Evolutionary conservation across 768 basidiomycete species (phyloP).

Genomic region (Termitomyces sp.): DNA sequence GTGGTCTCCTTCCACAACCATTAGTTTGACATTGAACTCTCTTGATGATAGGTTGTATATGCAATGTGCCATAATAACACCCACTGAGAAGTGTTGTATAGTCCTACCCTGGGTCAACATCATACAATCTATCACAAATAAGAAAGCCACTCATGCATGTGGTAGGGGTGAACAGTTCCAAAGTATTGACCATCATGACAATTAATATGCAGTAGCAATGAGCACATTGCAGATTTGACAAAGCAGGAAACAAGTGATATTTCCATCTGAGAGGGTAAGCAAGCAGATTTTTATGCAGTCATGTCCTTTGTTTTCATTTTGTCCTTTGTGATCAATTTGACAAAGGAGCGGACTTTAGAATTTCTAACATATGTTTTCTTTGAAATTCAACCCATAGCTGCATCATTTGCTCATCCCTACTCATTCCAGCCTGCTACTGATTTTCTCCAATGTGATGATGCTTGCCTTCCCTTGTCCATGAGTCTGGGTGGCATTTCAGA

Average conservation of each 20-base stretch:
- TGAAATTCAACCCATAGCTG: conserved; percentile 70
- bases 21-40: too few species aligned
- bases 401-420: conserved; percentile 89
- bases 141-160: too few species aligned
- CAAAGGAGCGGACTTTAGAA: neutral
- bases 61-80: too few species aligned
- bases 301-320: neutral
- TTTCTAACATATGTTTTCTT: too few species aligned
- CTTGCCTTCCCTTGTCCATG: conserved; percentile 64
- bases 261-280: neutral
- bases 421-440: conserved; percentile 85
- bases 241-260: neutral
- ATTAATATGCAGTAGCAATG: neutral
- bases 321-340: neutral
- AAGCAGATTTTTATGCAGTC: neutral
- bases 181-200: neutral
- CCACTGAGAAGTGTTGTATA: too few species aligned
- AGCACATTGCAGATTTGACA: neutral
- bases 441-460: conserved; percentile 72
- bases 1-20: too few species aligned
- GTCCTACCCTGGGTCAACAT: too few species aligned
- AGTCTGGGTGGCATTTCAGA: conserved; percentile 71
- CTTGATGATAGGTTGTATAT: too few species aligned
- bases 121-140: too few species aligned
- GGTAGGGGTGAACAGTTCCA: too few species aligned